These are phyloP conservation scores for Vitis hybrid DNA, from an alignment of 177 flowering plant genomes.

Conservation along the genomic window DNA sequence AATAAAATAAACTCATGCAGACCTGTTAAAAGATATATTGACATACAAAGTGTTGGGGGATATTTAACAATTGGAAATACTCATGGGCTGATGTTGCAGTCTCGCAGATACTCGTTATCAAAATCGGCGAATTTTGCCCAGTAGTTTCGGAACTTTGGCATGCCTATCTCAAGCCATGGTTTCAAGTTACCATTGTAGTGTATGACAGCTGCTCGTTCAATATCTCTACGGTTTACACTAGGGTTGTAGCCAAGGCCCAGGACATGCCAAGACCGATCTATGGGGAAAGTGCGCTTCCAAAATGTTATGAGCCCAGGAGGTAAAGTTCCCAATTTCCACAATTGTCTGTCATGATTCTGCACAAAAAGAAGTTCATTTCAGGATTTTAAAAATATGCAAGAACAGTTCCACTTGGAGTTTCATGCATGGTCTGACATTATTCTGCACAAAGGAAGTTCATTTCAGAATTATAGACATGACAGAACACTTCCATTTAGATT, in stretches of 20 bases:
- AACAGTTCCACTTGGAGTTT: neutral
- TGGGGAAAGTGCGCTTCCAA: slow-evolving; percentile 67
- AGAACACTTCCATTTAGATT: no score
- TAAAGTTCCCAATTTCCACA: slow-evolving; percentile 94
- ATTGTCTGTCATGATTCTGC: slow-evolving; percentile 82
- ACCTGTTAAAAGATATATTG: no score
- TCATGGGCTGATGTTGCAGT: slow-evolving; percentile 87
- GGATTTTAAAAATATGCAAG: neutral
- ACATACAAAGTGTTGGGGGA: no score
- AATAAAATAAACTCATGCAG: no score
- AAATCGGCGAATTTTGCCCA: slow-evolving; percentile 77
- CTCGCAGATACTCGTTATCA: slow-evolving; percentile 61
- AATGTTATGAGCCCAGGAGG: slow-evolving; percentile 97
- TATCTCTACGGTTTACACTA: slow-evolving; percentile 63
- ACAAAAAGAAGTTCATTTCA: slow-evolving; percentile 2
- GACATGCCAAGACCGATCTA: slow-evolving; percentile 83
- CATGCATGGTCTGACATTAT: neutral
- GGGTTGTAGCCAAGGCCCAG: slow-evolving; percentile 96
- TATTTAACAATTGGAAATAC: no score
- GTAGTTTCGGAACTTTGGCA: slow-evolving; percentile 64
- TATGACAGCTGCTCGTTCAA: slow-evolving; percentile 79
- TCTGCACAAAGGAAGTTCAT: no score
- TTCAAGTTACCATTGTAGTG: slow-evolving; percentile 98
- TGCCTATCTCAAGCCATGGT: slow-evolving; percentile 96
- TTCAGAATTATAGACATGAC: no score